A percentile compares a stretch with the other conserved stretches of the same genome.
phyloP scores from a whole-genome alignment of 805 yeast genomes.

The Kazachstania psychrophila region DNA sequence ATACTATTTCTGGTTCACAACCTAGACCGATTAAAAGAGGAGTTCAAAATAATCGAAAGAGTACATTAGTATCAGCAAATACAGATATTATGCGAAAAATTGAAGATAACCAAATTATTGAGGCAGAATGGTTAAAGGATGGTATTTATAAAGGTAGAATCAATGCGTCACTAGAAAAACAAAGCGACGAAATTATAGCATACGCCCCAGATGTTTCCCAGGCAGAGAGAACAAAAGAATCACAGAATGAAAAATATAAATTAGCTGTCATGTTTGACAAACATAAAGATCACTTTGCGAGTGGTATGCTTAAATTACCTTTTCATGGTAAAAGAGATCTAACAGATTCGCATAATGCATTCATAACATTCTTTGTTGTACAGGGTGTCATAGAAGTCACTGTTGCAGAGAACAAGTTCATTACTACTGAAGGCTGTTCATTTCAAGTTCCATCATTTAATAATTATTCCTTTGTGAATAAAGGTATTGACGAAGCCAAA shows the following conservation, averaged over 20 bases:
- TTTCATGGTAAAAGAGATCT: constrained; percentile 51
- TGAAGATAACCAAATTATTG: constrained; percentile 14
- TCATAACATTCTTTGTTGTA: constrained; percentile 67
- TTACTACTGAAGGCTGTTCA: constrained; percentile 63
- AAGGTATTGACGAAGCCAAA: constrained; percentile 47
- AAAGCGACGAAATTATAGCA: constrained; percentile 37
- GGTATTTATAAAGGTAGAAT: constrained; percentile 27
- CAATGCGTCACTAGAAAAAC: constrained; percentile 18
- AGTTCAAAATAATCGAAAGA: too few species aligned
- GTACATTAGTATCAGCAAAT: neutral
- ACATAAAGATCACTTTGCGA: constrained; percentile 55
- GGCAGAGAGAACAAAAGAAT: constrained; percentile 33
- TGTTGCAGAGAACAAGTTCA: constrained; percentile 47
- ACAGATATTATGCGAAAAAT: constrained; percentile 9
- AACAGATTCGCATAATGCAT: constrained; percentile 48
- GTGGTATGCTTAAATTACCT: constrained; percentile 65
- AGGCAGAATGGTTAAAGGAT: constrained; percentile 23
- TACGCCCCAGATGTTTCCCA: constrained; percentile 53
- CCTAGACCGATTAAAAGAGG: too few species aligned
- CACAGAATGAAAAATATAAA: constrained; percentile 45
- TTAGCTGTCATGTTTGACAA: constrained; percentile 57
- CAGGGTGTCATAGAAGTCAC: constrained; percentile 63
- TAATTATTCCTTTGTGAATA: constrained; percentile 57
- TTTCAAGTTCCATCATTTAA: constrained; percentile 76
- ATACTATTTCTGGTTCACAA: too few species aligned